Base-by-base conservation (phyloP, 805 yeast genomes). In the Kluyveromyces dobzhanskii region DNA sequence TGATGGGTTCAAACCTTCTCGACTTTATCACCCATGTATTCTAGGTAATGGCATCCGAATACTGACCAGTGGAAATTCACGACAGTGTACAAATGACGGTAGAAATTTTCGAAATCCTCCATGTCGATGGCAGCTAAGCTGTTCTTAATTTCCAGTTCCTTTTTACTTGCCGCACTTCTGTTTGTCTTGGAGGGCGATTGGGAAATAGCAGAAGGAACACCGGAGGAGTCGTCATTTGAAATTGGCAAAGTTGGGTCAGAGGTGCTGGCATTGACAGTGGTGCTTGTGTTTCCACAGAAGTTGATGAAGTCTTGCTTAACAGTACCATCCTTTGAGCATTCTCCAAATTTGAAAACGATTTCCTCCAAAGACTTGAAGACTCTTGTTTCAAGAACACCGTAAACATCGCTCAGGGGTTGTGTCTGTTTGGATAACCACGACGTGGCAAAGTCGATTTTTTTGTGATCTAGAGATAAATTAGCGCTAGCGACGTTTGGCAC, bases 371-470 rank as follows among this genome's bases (percentile, higher is more conserved):
- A 73, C 47, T 70, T 69, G 59, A 78, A 77, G 13, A 76, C 69
- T 46, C 78, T 76, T 28, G 69, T 69, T 60, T 85, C 95, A 71
- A 86, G 67, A 35, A 85, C 67, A 4, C 80, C 78, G 55, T 85
- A 85, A 29, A 85, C 82, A 37, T 75, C 79, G 6, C 90, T 78
- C 43, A 67, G 67, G 35, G 95, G 95, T 61, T 85, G 95, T 10
- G 88, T 81, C 61, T 86, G 94, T 54, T 80, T 84, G 35, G 82
- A 67, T 33, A 86, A 68, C 95, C 95, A 85, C 47, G 78, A 75
- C 56, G 76, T 75, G 31, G 82, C 75, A 57, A 85, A 81, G 42
- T 71, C 71, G 0, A 61, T 49, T 38, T 56, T 60, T 2, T 48
- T 38, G 19, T 50, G 49, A 32, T 53, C 57, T 30, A 58, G 40